Conservation (phyloP, 768 basidiomycete genomes). For the Serpula lacrymans region DNA sequence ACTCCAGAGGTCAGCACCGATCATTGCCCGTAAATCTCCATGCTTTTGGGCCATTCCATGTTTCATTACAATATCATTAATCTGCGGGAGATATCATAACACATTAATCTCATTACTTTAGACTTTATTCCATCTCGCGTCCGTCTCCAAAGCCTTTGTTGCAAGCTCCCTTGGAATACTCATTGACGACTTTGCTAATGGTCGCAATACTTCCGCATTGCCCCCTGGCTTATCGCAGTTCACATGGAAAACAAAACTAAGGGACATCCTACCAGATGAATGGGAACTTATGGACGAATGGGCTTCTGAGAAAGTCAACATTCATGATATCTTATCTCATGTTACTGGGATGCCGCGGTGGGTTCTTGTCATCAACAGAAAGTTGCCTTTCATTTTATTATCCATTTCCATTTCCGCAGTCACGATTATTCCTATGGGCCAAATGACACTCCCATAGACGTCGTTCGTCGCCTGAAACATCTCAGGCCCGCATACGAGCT, state of each 20-base stretch:
- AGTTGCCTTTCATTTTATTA: background rate
- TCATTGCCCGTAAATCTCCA: too few relatives aligned
- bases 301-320: conserved; percentile 32
- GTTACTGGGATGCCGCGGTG: conserved; percentile 38
- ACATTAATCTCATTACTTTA: conserved; percentile 5
- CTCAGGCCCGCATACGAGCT: conserved; percentile 32
- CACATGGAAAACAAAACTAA: conserved; percentile 34
- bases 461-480: conserved; percentile 22
- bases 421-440: conserved; percentile 31
- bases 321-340: conserved; percentile 39
- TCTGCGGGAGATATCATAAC: too few relatives aligned
- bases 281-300: conserved; percentile 43
- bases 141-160: conserved; percentile 39
- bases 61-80: too few relatives aligned
- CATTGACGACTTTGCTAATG: conserved; percentile 36
- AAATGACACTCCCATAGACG: conserved; percentile 21
- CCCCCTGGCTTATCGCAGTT: conserved; percentile 27
- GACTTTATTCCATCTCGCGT: conserved; percentile 38
- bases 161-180: conserved; percentile 37
- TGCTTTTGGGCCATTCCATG: too few relatives aligned
- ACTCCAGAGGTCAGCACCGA: conserved; percentile 28
- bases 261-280: conserved; percentile 33
- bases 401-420: conserved; percentile 14
- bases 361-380: background rate
- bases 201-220: conserved; percentile 32